phyloP scores from a whole-genome alignment of 2,329 filamentous ascomycete species.

The Botryotinia narcissicola region DNA sequence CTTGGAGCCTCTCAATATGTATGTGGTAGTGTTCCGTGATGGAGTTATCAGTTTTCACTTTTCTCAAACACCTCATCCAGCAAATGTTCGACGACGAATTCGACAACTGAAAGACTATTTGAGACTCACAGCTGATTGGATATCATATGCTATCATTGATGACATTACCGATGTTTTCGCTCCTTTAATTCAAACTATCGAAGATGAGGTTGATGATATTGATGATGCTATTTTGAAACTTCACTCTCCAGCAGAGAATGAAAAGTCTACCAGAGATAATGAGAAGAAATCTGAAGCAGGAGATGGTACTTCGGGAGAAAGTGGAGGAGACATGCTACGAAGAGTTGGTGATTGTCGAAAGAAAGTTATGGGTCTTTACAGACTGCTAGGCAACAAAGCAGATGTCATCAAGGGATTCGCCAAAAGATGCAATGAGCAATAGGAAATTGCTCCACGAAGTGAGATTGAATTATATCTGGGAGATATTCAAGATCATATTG shows the following conservation, averaged over 20 bases:
- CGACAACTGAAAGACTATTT: slow-evolving; percentile 93
- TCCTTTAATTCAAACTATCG: slow-evolving; percentile 86
- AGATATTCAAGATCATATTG: slow-evolving; percentile 98
- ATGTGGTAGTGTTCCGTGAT: slow-evolving; percentile 93
- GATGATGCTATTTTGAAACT: slow-evolving; percentile 86
- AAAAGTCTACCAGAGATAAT: slow-evolving; percentile 42
- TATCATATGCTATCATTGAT: slow-evolving; percentile 96
- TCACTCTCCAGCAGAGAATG: slow-evolving; percentile 58
- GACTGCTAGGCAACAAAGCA: slow-evolving; percentile 91
- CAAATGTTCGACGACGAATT: slow-evolving; percentile 90
- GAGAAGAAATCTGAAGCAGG: slow-evolving; percentile 49
- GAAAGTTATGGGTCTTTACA: slow-evolving; percentile 94
- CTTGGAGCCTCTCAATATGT: slow-evolving; percentile 94
- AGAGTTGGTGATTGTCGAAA: slow-evolving; percentile 92
- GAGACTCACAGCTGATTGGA: slow-evolving; percentile 93
- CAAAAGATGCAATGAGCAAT: slow-evolving; percentile 96
- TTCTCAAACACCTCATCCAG: slow-evolving; percentile 90
- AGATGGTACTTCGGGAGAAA: slow-evolving; percentile 42
- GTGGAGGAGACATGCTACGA: slow-evolving; percentile 78
- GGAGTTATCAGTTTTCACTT: slow-evolving; percentile 97
- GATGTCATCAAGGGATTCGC: slow-evolving; percentile 99
- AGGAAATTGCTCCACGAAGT: slow-evolving; percentile 90
- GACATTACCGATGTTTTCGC: slow-evolving; percentile 97
- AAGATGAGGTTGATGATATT: slow-evolving; percentile 95
- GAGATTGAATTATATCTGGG: slow-evolving; percentile 98